A percentile compares a stretch with the other conserved stretches of the same genome.
Conservation (phyloP, 768 basidiomycete species). For the Glaciozyma martinii region DNA sequence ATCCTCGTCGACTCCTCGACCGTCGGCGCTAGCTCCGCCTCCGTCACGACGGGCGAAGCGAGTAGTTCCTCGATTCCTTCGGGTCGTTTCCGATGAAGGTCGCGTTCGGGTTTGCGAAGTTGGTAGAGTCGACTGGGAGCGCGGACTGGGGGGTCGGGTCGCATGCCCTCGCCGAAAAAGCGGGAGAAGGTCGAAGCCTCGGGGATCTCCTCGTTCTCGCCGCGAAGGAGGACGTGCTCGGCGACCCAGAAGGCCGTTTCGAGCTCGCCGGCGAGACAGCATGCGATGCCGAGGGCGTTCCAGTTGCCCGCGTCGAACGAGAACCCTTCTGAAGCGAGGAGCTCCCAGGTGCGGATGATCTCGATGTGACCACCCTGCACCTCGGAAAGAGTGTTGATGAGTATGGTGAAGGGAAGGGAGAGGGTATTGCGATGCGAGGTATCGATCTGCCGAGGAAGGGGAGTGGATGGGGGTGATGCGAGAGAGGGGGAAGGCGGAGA, state of each 20-base stretch:
- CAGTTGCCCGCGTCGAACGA: slow-evolving; percentile 81
- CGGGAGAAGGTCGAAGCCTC: neutral
- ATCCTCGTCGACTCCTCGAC: neutral
- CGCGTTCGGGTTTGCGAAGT: neutral
- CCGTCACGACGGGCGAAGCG: neutral
- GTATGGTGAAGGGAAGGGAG: slow-evolving; percentile 68
- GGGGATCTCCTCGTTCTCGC: slow-evolving; percentile 17
- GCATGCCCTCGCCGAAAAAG: neutral
- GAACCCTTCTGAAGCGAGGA: slow-evolving; percentile 56
- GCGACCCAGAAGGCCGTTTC: slow-evolving; percentile 73
- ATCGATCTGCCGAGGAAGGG: neutral
- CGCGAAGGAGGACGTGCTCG: slow-evolving; percentile 61
- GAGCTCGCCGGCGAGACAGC: slow-evolving; percentile 59
- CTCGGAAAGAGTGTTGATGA: slow-evolving; percentile 63
- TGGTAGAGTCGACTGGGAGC: neutral
- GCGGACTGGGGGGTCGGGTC: neutral
- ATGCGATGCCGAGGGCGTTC: slow-evolving; percentile 67
- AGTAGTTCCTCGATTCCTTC: neutral
- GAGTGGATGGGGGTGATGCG: neutral
- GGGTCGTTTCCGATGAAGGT: neutral
- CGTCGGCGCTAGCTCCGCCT: no score
- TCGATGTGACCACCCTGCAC: slow-evolving; percentile 41
- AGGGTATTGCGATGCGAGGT: slow-evolving; percentile 44
- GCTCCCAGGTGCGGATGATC: slow-evolving; percentile 50
- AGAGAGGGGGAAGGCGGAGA: neutral